phyloP scores from a whole-genome alignment of 2,329 filamentous ascomycete species.

The Fusarium nurragi region DNA sequence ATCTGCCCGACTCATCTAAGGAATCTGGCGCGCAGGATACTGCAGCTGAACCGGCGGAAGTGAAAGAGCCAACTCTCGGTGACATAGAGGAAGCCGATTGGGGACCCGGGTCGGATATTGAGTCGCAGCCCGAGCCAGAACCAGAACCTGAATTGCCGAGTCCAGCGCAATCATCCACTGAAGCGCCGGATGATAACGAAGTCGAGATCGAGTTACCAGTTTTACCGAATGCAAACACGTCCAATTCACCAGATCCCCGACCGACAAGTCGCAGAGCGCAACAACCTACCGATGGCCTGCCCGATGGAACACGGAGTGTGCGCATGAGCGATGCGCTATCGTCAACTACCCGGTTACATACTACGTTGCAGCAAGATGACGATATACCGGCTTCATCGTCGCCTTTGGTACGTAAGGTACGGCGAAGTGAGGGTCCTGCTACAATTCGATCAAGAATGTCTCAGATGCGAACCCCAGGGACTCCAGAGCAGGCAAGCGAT shows the following conservation, averaged over 20 bases:
- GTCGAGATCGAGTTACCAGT: conserved; percentile 36
- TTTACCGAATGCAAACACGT: conserved; percentile 22
- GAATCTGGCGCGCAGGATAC: conserved; percentile 38
- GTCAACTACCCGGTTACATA: conserved; percentile 56
- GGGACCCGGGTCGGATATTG: background rate
- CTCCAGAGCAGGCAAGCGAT: conserved; percentile 37
- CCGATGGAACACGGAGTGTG: conserved; percentile 57
- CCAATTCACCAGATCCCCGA: conserved; percentile 20
- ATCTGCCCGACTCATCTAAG: conserved; percentile 46
- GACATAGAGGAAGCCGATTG: conserved; percentile 1
- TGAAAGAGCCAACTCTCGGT: background rate
- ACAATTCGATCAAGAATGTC: conserved; percentile 47
- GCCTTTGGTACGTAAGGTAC: conserved; percentile 55
- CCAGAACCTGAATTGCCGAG: conserved; percentile 18
- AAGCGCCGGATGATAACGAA: conserved; percentile 10
- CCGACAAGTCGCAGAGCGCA: conserved; percentile 22
- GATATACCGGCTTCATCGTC: conserved; percentile 50
- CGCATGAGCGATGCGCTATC: conserved; percentile 49
- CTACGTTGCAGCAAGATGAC: conserved; percentile 48
- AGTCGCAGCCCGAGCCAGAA: background rate
- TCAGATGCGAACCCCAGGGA: conserved; percentile 34
- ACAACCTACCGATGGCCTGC: conserved; percentile 58
- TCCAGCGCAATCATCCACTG: conserved; percentile 17
- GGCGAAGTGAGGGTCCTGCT: conserved; percentile 47
- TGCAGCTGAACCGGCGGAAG: background rate